Evolutionary conservation across 768 basidiomycete genomes (phyloP), one percentile per base, ranked within the genome.

Genomic region (Fomitopsis serialis): DNA sequence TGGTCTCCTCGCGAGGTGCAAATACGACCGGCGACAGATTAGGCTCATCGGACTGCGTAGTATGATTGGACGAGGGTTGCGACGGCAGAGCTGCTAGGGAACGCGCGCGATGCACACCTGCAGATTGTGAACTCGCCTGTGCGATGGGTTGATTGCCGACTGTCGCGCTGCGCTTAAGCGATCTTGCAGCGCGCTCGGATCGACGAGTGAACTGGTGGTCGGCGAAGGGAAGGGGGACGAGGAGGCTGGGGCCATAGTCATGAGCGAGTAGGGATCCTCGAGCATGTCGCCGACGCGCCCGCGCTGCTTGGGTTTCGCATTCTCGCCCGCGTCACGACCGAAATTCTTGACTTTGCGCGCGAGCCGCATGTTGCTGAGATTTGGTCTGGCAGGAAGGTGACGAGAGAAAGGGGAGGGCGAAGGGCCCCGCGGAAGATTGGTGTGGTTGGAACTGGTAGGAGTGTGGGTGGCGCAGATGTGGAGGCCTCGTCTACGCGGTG

Each of bases 341-440:
- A 80, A 63, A 56, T 75, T 78, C 35, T 72, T 66, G 23, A 72
- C 68, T 55, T 77, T 75, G 60, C 68, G 69, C 50, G 76, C 54
- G 48, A 74, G 60, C 55, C 66, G 69, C 49, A 64, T 69, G 56
- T 74, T 74, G 49, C 72, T 19, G 61, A 37, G 10, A 57, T 19
- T 9, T 52, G 54, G 32, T 54, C 50, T 7, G 52, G 48, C n/a
- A 52, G 29, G 11, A 54, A 21, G 17, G 53, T 32, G 68, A 63
- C 12, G 63, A 45, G 37, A 49, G 52, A 22, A 60, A 43, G 36
- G 46, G 29, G 44, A 36, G 50, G 48, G 23, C 9, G 44, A 45
- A 23, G 19, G 5, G 22, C 27, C 27, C 34, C 19, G 9, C 21
- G 48, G 44, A 45, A 15, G 7, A 15, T 42, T 6, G 22, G 46